Base-by-base conservation (phyloP, 2,329 filamentous ascomycete genomes). In the Didymellaceae sp. region DNA sequence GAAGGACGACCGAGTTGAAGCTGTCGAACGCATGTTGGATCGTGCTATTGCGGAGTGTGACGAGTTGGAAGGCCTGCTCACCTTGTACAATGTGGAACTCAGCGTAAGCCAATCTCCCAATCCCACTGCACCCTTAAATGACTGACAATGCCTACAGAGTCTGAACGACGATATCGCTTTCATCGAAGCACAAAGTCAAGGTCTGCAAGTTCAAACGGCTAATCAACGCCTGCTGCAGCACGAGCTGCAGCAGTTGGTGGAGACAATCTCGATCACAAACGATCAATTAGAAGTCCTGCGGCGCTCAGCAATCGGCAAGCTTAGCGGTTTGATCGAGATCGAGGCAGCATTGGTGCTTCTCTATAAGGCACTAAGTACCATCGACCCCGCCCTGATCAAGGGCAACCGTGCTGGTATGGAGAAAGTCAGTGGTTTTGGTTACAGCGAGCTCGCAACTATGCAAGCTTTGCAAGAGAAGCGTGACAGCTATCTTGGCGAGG, bases 141-240 rank as follows among this genome's bases (percentile, higher is more conserved):
- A 58, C 70, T 74, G 55, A 72, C 45, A 3, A 44, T 26, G 16
- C 16, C 6, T 53, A 20, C 66, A 95, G 88, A 97, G 92, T 39
- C 81, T 99, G 22, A 91, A 92, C 48, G 93, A 97, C 40, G 94
- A 99, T 65, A 95, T 99, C 62, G 87, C 91, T 3, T 97, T 95
- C 70, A 97, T 99, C 58, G 94, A 99, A 76, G 91, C 94, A 2
- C 94, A 99, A 74, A 92, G 91, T 6, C 93, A 99, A 75, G 94
- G 94, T 78, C 78, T 99, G 37, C 94, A 99, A 67, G 93, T 99
- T 6, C 94, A 97, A 74, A 93, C 93, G 16, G 91, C 94, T 31
- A 99, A 99, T 65, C 94, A 99, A 71, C 96, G 96, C 72, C 82
- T 96, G 21, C 82, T 99, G 37, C 91, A 93, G 72, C 90, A 87